Base-by-base conservation (phyloP, 2,329 filamentous ascomycete species). In the Lasiodiplodia hormozganensis region DNA sequence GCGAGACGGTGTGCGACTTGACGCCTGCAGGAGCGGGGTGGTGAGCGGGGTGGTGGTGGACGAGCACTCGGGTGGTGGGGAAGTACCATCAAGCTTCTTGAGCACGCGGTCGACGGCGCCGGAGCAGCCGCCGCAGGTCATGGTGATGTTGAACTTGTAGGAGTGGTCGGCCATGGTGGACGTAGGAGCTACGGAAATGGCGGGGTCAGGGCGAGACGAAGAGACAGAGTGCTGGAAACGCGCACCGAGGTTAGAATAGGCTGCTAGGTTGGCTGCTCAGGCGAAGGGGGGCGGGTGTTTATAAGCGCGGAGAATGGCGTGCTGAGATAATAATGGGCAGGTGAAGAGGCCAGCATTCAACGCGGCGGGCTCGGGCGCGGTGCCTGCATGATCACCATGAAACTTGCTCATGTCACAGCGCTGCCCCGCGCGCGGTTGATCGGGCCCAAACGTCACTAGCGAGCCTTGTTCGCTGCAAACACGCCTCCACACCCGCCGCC, bases 71-170 rank as follows among this genome's bases (percentile, higher is more conserved):
- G 40, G 52, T 11, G 23, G 51, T n/a, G 18, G 38, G 25, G 43
- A 62, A 60, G 54, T 78, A 97, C 94, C 94, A 23, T 96, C 91
- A 2, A 97, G 89, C 84, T 93, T 97, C 85, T 92, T 95, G 72
- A 99, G 89, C 56, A 97, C 94, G 65, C 94, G 88, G 82, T 97
- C 92, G 54, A 99, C 87, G 73, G 96, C 96, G 76, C 94, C 94
- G 56, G 94, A 97, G 90, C 96, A 99, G 80, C 68, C 68, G 79
- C 92, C 89, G 84, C 96, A 99, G 86, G 86, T 92, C 96, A 99
- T 99, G 82, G 85, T 86, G 81, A 98, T 89, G 82, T 94, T 90
- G 86, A 98, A 98, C 82, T 96, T 93, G 91, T 98, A 98, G 74
- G 89, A 92, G 85, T 97, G 93, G 75, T 91, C 89, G 70, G 78